Base-by-base conservation (phyloP, 208 protist species). In the Acanthamoeba castellanii region DNA sequence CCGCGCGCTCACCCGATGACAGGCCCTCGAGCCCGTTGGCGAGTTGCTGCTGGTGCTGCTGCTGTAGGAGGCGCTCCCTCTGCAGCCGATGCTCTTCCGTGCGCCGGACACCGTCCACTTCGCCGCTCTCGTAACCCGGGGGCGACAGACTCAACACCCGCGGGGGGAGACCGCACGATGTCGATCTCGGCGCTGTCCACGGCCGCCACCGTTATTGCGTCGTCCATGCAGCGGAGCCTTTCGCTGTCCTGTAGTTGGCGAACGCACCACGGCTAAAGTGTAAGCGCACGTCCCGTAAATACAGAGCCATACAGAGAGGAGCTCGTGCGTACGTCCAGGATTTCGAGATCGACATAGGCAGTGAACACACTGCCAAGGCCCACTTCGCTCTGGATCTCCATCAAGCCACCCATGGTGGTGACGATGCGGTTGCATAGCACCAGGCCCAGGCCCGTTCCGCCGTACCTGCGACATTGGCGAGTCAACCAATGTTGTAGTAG, bases 401-500 rank as follows among this genome's bases (percentile, higher is more conserved):
- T 94, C 47, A 47, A 5, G 11, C 89, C 89, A 20, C 70, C 70
- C 89, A 94, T 94, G 45, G 55, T 55, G 22, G 90, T 59, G 45
- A 94, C 27, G 45, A 94, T 94, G 3, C 68, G 13, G 25, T 94
- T 94, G 76, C 72, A 94, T 7, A 94, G n/a, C 25, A 94, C 72
- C 7, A 94, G 74, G 22, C 92, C 92, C 30, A 94, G 76, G 0
- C 92, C 92, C 7, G 92, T 94, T 3, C 92, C 92, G 7, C 76
- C 76, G 52, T 94, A 94, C 34, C 50, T 84, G 16, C 32, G 37
- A 2, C 14, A 68, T 30, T 0, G 61, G 25, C 1, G 27, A 30
- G 55, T 59, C 20, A 59, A 22, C 20, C 55, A 59, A 25, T 25
- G 55, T 5, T 59, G 52, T 37, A 20, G 2, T 2, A 78, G 3